Conservation (phyloP, 148 eudicot genomes). For the Camellia lanceoleosa region DNA sequence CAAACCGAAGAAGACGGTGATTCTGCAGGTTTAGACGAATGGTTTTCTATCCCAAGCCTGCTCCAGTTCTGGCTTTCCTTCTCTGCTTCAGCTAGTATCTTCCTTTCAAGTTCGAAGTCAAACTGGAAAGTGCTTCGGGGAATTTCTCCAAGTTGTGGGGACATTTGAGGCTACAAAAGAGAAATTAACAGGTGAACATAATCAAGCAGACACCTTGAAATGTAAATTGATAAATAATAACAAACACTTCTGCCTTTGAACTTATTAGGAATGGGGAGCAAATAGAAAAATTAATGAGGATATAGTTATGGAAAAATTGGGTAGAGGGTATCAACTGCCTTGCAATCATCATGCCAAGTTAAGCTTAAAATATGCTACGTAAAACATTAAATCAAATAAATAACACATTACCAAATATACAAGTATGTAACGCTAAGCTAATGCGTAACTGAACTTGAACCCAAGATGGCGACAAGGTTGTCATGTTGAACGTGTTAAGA, state of each 20-base stretch:
- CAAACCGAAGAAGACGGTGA: slow-evolving; percentile 47
- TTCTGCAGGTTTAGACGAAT: slow-evolving; percentile 60
- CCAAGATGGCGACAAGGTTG: neutral
- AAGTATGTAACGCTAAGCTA: neutral
- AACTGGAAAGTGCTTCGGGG: slow-evolving; percentile 83
- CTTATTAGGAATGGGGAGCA: neutral
- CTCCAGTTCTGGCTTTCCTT: slow-evolving; percentile 82
- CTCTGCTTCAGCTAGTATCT: slow-evolving; percentile 80
- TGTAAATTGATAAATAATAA: neutral
- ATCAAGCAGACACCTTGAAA: neutral
- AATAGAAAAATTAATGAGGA: neutral
- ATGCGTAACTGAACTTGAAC: neutral
- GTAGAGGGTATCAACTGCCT: neutral
- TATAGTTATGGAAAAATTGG: neutral
- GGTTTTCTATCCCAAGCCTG: slow-evolving; percentile 62
- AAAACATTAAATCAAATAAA: neutral
- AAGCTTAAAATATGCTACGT: neutral
- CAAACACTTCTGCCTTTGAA: neutral
- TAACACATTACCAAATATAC: neutral
- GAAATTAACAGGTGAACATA: neutral
- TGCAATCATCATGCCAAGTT: neutral
- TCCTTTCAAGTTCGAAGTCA: slow-evolving; percentile 83
- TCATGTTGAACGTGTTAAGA: neutral
- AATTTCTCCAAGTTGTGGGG: slow-evolving; percentile 77
- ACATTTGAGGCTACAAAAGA: slow-evolving; percentile 65